Evolutionary conservation across 2,329 filamentous ascomycete species (phyloP).

Genomic region (Neonectria magnoliae): DNA sequence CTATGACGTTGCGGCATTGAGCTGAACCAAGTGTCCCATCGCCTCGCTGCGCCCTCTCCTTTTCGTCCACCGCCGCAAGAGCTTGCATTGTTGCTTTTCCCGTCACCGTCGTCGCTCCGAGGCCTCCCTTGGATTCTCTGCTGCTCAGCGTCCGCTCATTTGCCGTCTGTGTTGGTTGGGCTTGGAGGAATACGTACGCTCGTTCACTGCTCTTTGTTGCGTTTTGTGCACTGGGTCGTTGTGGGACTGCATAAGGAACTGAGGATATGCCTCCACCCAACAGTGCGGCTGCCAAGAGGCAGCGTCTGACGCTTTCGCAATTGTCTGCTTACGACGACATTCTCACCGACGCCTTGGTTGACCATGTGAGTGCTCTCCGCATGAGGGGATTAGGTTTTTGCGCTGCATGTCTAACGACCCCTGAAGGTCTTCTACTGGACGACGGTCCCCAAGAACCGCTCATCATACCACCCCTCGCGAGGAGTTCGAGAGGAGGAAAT

Average conservation of each 20-base stretch:
- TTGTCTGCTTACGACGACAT: slow-evolving; percentile 95
- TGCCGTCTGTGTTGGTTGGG: slow-evolving; percentile 21
- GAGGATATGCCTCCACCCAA: slow-evolving; percentile 51
- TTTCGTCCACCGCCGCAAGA: slow-evolving; percentile 9
- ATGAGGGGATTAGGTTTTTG: slow-evolving; percentile 7
- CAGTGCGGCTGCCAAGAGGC: slow-evolving; percentile 62
- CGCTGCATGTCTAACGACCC: slow-evolving; percentile 33
- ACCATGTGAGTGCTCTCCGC: slow-evolving; percentile 75
- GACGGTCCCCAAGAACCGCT: slow-evolving; percentile 91
- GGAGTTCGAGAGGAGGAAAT: slow-evolving; percentile 76
- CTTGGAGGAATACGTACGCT: slow-evolving; percentile 35
- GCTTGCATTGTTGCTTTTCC: slow-evolving; percentile 18
- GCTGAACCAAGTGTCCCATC: slow-evolving; percentile 34
- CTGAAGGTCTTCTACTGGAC: slow-evolving; percentile 94
- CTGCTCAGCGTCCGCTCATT: slow-evolving; percentile 30
- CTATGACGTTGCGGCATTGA: slow-evolving; percentile 44
- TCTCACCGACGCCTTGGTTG: slow-evolving; percentile 91
- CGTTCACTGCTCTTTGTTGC: slow-evolving; percentile 27
- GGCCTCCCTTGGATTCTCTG: slow-evolving; percentile 13
- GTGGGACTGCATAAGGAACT: neutral
- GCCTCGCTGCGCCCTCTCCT: slow-evolving; percentile 24
- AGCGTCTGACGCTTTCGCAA: slow-evolving; percentile 84
- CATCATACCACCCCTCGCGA: slow-evolving; percentile 84
- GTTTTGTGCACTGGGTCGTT: slow-evolving; percentile 6
- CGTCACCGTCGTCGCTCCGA: neutral